Evolutionary conservation across 164 flowering plant species (phyloP).

Genomic region (Tetrastigma voinierianum): DNA sequence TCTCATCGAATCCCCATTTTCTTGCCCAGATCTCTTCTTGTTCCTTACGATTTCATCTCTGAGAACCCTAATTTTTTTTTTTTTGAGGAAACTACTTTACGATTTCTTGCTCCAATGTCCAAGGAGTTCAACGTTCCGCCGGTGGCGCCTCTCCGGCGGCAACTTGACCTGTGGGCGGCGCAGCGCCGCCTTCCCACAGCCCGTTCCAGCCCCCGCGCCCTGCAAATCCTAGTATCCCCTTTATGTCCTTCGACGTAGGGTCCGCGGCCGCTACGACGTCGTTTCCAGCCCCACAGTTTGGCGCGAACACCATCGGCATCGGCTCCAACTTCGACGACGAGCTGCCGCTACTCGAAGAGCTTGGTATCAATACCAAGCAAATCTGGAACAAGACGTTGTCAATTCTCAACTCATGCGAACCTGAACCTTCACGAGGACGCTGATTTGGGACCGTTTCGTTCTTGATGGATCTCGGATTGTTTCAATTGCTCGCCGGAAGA

Average conservation of each 20-base stretch:
- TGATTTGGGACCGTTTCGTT: slow-evolving; percentile 82
- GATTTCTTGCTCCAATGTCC: slow-evolving; percentile 26
- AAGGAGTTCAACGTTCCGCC: slow-evolving; percentile 74
- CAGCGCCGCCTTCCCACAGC: slow-evolving; percentile 67
- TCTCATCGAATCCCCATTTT: too few species aligned
- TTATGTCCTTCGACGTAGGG: slow-evolving; percentile 71
- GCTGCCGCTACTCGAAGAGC: slow-evolving; percentile 84
- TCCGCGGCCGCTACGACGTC: slow-evolving; percentile 44
- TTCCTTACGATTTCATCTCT: too few species aligned
- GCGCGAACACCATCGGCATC: slow-evolving; percentile 9
- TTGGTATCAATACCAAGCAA: slow-evolving; percentile 81
- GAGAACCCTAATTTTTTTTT: too few species aligned
- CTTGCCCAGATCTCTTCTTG: too few species aligned
- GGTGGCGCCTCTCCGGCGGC: slow-evolving; percentile 70
- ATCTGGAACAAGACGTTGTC: slow-evolving; percentile 75
- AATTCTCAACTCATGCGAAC: slow-evolving; percentile 55
- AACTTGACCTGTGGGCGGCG: slow-evolving; percentile 28
- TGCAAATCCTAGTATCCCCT: slow-evolving; percentile 51
- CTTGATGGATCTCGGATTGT: slow-evolving; percentile 65
- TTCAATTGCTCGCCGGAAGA: slow-evolving; percentile 82
- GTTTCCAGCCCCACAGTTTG: slow-evolving; percentile 20
- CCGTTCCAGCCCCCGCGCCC: slow-evolving; percentile 64
- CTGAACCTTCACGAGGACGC: slow-evolving; percentile 62
- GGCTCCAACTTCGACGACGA: slow-evolving; percentile 55
- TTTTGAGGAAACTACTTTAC: too few species aligned